Conservation (phyloP, 2,329 filamentous ascomycete genomes). For the Nigrospora sphaerica region DNA sequence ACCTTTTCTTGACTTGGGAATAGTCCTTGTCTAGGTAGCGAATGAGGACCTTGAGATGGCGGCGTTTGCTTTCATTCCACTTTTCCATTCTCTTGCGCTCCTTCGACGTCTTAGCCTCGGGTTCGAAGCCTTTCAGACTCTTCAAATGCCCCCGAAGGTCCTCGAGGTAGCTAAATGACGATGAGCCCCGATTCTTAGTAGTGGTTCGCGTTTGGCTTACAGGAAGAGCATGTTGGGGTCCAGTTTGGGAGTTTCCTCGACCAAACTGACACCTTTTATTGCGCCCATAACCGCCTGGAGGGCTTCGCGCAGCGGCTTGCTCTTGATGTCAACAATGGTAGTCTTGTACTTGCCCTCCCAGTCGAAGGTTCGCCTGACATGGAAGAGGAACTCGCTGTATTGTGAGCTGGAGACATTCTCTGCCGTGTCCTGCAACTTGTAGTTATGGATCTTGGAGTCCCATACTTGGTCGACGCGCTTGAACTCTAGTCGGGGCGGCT, state of each 20-base stretch:
- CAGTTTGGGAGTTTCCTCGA: conserved; percentile 70
- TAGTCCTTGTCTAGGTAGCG: conserved; percentile 80
- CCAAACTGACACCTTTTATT: conserved; percentile 71
- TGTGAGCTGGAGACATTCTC: conserved; percentile 38
- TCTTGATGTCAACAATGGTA: conserved; percentile 79
- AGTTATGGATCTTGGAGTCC: conserved; percentile 42
- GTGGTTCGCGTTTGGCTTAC: conserved; percentile 23
- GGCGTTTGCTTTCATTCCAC: conserved; percentile 48
- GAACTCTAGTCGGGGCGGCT: conserved; percentile 25
- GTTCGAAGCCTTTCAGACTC: conserved; percentile 53
- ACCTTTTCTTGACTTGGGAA: conserved; percentile 62
- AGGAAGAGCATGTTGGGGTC: conserved; percentile 67
- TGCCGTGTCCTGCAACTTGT: conserved; percentile 47
- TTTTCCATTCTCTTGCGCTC: conserved; percentile 56
- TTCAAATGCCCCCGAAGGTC: conserved; percentile 62
- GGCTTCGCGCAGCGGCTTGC: conserved; percentile 66
- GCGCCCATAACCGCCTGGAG: conserved; percentile 66
- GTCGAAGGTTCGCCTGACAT: conserved; percentile 75
- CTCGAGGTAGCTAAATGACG: conserved; percentile 55
- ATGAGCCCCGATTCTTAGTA: neutral
- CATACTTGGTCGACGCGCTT: conserved; percentile 49
- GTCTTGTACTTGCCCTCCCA: conserved; percentile 72
- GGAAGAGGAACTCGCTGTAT: conserved; percentile 77
- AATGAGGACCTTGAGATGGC: conserved; percentile 65
- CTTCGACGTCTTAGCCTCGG: conserved; percentile 39